A percentile compares a stretch with the other conserved stretches of the same genome.
These are phyloP conservation scores for Zymoseptoria brevis DNA, from an alignment of 2,329 filamentous ascomycete species.

Conservation along the genomic window DNA sequence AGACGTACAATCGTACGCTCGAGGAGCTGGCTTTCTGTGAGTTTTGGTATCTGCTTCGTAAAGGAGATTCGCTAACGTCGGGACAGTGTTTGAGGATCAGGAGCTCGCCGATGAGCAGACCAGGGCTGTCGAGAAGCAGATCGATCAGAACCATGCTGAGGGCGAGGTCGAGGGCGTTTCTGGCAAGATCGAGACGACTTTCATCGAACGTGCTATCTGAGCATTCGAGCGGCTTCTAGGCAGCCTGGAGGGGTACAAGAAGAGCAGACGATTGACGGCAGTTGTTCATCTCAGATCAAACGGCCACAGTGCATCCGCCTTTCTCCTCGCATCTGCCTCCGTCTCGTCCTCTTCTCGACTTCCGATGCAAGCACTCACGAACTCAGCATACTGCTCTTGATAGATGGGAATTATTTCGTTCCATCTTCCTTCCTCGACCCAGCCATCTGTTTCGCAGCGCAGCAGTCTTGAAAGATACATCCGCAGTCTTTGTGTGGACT, in stretches of 20 bases:
- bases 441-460: conserved; percentile 1
- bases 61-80: background rate
- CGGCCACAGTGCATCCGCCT: background rate
- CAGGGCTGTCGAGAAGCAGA: conserved; percentile 24
- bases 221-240: too few relatives aligned
- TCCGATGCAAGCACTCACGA: background rate
- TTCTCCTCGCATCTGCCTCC: background rate
- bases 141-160: background rate
- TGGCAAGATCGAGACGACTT: background rate
- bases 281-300: background rate
- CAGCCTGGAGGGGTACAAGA: too few relatives aligned
- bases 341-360: background rate
- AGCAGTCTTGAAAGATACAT: conserved; percentile 2
- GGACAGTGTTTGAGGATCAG: conserved; percentile 22
- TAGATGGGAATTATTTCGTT: background rate
- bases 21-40: conserved; percentile 42
- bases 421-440: conserved; percentile 2
- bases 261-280: background rate
- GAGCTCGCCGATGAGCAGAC: conserved; percentile 27
- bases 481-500: conserved; percentile 2
- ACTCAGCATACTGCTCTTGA: background rate
- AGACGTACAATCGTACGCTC: conserved; percentile 35
- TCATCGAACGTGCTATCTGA: background rate
- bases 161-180: background rate
- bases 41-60: conserved; percentile 6